These are phyloP conservation scores for Silene vulgaris DNA, from an alignment of 179 eudicot genomes.

Conservation along the genomic window DNA sequence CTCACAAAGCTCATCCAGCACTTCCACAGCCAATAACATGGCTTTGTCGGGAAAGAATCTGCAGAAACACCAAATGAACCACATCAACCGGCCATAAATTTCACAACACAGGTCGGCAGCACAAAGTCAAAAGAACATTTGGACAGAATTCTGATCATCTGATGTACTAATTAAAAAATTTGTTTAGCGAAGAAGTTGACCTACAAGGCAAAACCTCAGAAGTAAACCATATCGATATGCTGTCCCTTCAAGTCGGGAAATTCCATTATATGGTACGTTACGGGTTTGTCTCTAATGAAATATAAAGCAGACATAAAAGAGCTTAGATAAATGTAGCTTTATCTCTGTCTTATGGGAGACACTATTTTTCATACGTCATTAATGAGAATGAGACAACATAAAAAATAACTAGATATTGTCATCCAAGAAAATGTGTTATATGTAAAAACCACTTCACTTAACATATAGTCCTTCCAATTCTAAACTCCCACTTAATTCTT, in stretches of 20 bases:
- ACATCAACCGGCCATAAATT: neutral
- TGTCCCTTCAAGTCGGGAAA: neutral
- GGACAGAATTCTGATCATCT: neutral
- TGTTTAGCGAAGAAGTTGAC: neutral
- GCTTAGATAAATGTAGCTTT: neutral
- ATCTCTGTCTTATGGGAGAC: neutral
- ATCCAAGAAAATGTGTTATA: neutral
- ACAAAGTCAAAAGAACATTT: neutral
- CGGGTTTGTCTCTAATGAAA: neutral
- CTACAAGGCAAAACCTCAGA: neutral
- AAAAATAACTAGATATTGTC: neutral
- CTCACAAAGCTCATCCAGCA: constrained; percentile 76
- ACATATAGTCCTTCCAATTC: neutral
- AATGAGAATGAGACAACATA: neutral
- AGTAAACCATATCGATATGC: neutral
- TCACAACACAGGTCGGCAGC: neutral
- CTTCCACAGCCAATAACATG: constrained; percentile 51
- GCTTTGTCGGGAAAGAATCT: constrained; percentile 94
- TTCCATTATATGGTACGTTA: neutral
- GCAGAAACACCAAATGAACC: constrained; percentile 27
- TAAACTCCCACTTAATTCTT: neutral
- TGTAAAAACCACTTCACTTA: neutral
- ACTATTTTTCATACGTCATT: neutral
- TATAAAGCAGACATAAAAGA: neutral
- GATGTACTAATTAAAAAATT: neutral